A percentile compares a stretch with the other conserved stretches of the same genome.
These are phyloP conservation scores for Bodo saltans DNA, from an alignment of 78 protist genomes.

Conservation along the genomic window DNA sequence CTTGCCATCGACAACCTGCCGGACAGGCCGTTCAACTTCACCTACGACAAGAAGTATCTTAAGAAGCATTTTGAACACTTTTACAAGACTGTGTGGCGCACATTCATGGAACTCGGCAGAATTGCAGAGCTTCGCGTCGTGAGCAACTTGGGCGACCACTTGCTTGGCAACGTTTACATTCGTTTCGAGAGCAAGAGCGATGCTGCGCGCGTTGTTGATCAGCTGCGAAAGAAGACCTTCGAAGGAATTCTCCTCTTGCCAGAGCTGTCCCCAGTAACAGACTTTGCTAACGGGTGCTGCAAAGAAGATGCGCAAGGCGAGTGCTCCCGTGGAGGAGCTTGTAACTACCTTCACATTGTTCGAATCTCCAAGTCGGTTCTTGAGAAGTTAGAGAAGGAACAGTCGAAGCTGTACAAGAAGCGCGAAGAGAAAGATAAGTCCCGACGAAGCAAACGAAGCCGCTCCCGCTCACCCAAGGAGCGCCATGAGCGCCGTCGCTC, in stretches of 20 bases:
- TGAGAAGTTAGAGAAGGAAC: not conserved
- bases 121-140: conserved; percentile 79
- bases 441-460: not conserved
- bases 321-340: conserved; percentile 93
- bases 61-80: conserved; percentile 80
- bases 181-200: conserved; percentile 81
- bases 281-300: conserved; percentile 92
- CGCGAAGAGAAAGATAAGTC: too few relatives aligned
- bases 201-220: conserved; percentile 75
- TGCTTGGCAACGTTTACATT: conserved; percentile 94
- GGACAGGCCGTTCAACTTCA: not conserved
- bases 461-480: not conserved
- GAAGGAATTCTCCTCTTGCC: conserved; percentile 80
- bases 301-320: conserved; percentile 80
- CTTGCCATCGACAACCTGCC: too few relatives aligned
- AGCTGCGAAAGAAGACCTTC: conserved; percentile 76
- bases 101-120: conserved; percentile 75
- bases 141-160: conserved; percentile 92
- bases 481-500: not conserved
- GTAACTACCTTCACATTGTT: conserved; percentile 95
- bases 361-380: not conserved
- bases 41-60: conserved; percentile 37
- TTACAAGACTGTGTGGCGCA: conserved; percentile 83
- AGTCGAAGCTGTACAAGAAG: not conserved
- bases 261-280: conserved; percentile 96